Conservation (phyloP, 164 flowering plant genomes). For the Litsea cubeba region DNA sequence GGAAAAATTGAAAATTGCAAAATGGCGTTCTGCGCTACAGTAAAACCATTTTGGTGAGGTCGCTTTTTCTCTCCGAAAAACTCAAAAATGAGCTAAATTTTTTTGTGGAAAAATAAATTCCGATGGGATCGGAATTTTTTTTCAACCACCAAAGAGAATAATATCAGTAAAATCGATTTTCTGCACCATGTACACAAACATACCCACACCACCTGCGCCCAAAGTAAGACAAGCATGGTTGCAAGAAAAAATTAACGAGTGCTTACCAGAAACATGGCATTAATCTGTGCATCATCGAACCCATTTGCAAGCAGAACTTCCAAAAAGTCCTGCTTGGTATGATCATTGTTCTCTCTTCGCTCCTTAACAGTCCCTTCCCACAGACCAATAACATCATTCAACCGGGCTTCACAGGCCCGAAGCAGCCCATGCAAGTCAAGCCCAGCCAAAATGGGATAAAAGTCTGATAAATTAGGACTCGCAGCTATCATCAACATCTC, state of each 20-base stretch:
- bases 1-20: too few relatives aligned
- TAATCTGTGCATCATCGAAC: constrained; percentile 24
- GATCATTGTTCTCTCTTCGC: constrained; percentile 16
- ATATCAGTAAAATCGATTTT: too few relatives aligned
- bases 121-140: too few relatives aligned
- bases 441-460: constrained; percentile 24
- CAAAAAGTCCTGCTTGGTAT: constrained; percentile 21
- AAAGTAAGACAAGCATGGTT: not conserved
- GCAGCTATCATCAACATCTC: constrained; percentile 8
- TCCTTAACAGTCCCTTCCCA: constrained; percentile 31
- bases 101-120: too few relatives aligned
- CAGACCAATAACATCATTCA: constrained; percentile 2
- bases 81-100: too few relatives aligned
- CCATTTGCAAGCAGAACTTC: constrained; percentile 20
- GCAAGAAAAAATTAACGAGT: not conserved
- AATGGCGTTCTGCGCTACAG: too few relatives aligned
- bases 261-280: constrained; percentile 28
- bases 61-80: too few relatives aligned
- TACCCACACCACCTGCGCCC: too few relatives aligned
- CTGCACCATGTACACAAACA: too few relatives aligned
- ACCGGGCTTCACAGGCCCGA: constrained; percentile 13
- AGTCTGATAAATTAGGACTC: constrained; percentile 29
- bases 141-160: too few relatives aligned
- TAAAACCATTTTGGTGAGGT: too few relatives aligned
- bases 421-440: constrained; percentile 25